Evolutionary conservation across 164 flowering plant species (phyloP), one percentile per base, ranked within the genome.

Genomic region (Dillenia suffruticosa): DNA sequence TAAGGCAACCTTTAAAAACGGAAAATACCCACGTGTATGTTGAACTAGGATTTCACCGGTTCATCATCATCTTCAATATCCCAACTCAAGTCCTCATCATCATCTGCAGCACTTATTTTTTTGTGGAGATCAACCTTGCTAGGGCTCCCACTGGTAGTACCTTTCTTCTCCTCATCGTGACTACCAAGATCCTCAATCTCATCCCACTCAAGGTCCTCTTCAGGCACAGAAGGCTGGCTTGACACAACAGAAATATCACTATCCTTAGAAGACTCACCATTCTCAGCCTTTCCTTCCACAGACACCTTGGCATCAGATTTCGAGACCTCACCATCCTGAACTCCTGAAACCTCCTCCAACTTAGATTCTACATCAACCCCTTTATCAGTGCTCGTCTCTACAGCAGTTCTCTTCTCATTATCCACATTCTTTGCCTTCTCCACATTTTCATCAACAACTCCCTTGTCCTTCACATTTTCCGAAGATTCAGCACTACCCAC

Each of bases 201-300:
- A 77, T 93, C 98, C 98, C 97, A 93, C 8, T 88, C 90, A 56
- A 88, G 70, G 56, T 92, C 98, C 16, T 87, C 95, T 63, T 79
- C 94, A 0, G 77, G 74, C 53, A 68, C 46, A 0, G 77, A 70
- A 0, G 73, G 74, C 63, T 83, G 89, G 67, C 79, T 87, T 8
- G 94, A 86, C 2, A 90, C 76, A 52, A 84, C 74, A 0, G 94
- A 82, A 58, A 82, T 43, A 57, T 84, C 96, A 68, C 77, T 77
- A 13, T 79, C 81, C 67, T 80, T 78, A 45, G 76, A 63, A 17
- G 86, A 79, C 26, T 70, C 89, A 26, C 58, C 72, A 46, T 65
- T 54, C 12, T 78, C 85, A 56, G 46, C 54, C 62, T 76, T 83
- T 63, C 69, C 86, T 49, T 76, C 87, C 15, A 54, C 15, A 45